Evolutionary conservation across 108 stramenopile genomes (phyloP).

Genomic region (Stephanodiscus minutulus): DNA sequence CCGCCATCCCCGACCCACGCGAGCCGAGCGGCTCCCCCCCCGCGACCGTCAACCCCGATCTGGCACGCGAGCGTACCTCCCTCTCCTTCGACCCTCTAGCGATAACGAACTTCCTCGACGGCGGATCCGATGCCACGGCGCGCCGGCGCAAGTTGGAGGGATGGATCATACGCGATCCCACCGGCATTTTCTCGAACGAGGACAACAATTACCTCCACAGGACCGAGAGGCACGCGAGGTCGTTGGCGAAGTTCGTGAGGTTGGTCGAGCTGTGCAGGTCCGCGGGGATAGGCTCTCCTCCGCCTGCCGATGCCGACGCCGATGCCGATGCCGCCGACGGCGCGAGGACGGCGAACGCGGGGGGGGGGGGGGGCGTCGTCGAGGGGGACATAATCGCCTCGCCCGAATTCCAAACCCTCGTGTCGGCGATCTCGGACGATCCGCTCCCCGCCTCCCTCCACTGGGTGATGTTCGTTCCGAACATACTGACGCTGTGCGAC

Average conservation of each 20-base stretch:
- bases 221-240: conserved; percentile 77
- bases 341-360: conserved; percentile 50
- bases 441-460: conserved; percentile 77
- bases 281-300: conserved; percentile 60
- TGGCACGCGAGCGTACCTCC: conserved; percentile 60
- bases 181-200: conserved; percentile 71
- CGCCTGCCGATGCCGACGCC: not conserved
- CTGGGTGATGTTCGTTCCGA: conserved; percentile 94
- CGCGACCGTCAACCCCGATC: conserved; percentile 52
- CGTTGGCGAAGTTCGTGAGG: conserved; percentile 80
- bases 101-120: conserved; percentile 82
- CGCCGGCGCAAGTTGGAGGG: conserved; percentile 73
- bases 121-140: conserved; percentile 32
- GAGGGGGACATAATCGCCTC: conserved; percentile 62
- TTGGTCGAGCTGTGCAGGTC: conserved; percentile 83
- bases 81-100: conserved; percentile 61
- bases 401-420: conserved; percentile 61
- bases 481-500: conserved; percentile 82
- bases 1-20: not conserved
- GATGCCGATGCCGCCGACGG: not conserved
- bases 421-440: conserved; percentile 76
- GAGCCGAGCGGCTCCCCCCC: too few relatives aligned
- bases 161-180: conserved; percentile 65
- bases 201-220: conserved; percentile 82
- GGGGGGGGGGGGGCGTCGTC: conserved; percentile 10